Conservation (phyloP, 345 rosid species). For the Linum usitatissimum region DNA sequence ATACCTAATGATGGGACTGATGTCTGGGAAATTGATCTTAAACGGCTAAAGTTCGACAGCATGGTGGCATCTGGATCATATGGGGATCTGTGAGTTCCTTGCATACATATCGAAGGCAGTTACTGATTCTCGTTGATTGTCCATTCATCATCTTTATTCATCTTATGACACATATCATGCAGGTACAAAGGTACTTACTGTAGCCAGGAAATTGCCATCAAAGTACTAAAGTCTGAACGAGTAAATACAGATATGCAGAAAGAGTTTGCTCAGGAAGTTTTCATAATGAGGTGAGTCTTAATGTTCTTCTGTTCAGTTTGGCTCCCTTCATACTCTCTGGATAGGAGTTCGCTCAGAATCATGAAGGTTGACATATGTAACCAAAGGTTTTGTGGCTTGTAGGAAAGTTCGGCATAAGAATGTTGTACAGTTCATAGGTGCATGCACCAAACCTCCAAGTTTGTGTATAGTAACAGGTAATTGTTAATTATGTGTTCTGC, state of each 20-base stretch:
- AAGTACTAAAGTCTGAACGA: conserved; percentile 90
- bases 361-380: neutral
- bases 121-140: conserved; percentile 4
- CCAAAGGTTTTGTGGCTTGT: conserved; percentile 18
- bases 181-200: conserved; percentile 92
- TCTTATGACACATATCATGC: conserved; percentile 11
- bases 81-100: conserved; percentile 80
- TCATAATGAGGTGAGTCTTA: conserved; percentile 69
- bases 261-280: conserved; percentile 97
- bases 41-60: conserved; percentile 53
- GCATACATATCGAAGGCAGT: conserved; percentile 7
- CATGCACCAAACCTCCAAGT: conserved; percentile 90
- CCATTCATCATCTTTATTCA: conserved; percentile 4
- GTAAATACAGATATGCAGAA: conserved; percentile 68
- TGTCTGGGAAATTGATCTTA: conserved; percentile 90
- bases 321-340: neutral
- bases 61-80: conserved; percentile 95
- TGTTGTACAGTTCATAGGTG: conserved; percentile 95
- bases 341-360: neutral
- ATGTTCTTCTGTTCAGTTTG: neutral
- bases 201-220: conserved; percentile 95
- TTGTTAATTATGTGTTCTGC: neutral
- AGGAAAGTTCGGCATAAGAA: conserved; percentile 96
- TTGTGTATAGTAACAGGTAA: conserved; percentile 89
- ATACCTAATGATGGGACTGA: conserved; percentile 92